Base-by-base conservation (phyloP, 2,329 filamentous ascomycete species). In the Chaetomium sp. region DNA sequence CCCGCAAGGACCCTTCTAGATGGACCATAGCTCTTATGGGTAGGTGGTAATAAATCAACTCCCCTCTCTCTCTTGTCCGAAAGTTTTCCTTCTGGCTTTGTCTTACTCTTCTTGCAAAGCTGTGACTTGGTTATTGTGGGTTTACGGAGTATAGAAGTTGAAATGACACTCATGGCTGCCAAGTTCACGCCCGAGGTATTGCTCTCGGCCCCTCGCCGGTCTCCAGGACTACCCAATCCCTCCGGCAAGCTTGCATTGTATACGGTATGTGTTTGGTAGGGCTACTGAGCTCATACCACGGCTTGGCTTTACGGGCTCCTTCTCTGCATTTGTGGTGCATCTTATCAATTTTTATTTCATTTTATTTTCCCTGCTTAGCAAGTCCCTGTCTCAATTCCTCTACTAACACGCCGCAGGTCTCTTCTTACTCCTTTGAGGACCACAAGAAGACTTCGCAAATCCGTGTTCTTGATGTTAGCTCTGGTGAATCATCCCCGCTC, bases 171-270 rank as follows among this genome's bases (percentile, higher is more conserved):
- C 67, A 78, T 79, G 62, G 85, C 85, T 8, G 76, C 78, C 63
- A 86, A 85, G 63, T 88, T 91, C 72, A 90, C 86, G 8, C 87
- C 88, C 4, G 81, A 89, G 75, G 86, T 89, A 62, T 77, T 94
- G 56, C 79, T 94, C 65, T 85, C 85, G 61, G 87, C 87, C 12
- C 87, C 88, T 36, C 83, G 89, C 55, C 82, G 88, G 48, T 88
- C 86, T 9, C 69, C 82, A 12, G 88, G 84, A 48, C 70, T 82
- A 1, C 88, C 88, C n/a, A 92, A 90, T 68, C 69, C 76, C 40
- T 76, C 80, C 52, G 87, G 86, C 44, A 82, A 80, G 53, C 75
- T 80, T 56, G 76, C 86, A 47, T 71, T 91, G 34, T 90, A 86
- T 66, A 83, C 82, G 43, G 80, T 84, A 6, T 27, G 53, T 41